Evolutionary conservation across 352 stramenopile species (phyloP).

Genomic region (Pythium oligandrum): DNA sequence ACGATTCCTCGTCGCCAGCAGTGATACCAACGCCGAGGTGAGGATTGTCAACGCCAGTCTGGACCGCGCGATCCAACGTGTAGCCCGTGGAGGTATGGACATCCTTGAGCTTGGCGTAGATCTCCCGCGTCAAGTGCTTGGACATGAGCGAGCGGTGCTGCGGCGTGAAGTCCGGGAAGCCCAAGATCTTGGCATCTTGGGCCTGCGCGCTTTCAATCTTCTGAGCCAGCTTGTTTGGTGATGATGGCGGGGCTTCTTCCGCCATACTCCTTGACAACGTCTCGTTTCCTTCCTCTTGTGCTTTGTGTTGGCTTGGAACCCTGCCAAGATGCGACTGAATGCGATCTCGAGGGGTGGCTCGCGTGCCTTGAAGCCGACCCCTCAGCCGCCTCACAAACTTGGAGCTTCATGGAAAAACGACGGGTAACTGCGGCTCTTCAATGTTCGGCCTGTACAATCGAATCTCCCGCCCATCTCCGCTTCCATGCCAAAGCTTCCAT

Average conservation of each 20-base stretch:
- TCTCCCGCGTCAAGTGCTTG: conserved; percentile 59
- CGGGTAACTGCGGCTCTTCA: no score
- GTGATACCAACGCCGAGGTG: conserved; percentile 63
- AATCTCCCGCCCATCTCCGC: no score
- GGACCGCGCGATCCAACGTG: conserved; percentile 69
- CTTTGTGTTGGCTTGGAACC: no score
- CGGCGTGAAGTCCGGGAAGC: conserved; percentile 68
- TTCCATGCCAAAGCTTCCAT: no score
- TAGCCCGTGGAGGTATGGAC: conserved; percentile 60
- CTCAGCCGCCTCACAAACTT: no score
- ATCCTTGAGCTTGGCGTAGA: conserved; percentile 70
- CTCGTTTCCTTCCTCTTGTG: no score
- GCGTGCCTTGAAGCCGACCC: no score
- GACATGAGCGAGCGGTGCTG: conserved; percentile 72
- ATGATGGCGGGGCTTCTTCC: conserved; percentile 27
- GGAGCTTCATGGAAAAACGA: no score
- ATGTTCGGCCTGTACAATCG: no score
- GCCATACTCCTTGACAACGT: conserved; percentile 4
- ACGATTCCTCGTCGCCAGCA: conserved; percentile 68
- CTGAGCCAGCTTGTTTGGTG: conserved; percentile 74
- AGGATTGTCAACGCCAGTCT: conserved; percentile 74
- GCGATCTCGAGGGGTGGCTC: no score
- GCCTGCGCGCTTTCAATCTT: conserved; percentile 79
- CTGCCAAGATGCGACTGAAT: no score
- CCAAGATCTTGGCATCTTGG: conserved; percentile 54